Evolutionary conservation across 129 eudicot genomes (phyloP).

Genomic region (Helianthus tuberosus): DNA sequence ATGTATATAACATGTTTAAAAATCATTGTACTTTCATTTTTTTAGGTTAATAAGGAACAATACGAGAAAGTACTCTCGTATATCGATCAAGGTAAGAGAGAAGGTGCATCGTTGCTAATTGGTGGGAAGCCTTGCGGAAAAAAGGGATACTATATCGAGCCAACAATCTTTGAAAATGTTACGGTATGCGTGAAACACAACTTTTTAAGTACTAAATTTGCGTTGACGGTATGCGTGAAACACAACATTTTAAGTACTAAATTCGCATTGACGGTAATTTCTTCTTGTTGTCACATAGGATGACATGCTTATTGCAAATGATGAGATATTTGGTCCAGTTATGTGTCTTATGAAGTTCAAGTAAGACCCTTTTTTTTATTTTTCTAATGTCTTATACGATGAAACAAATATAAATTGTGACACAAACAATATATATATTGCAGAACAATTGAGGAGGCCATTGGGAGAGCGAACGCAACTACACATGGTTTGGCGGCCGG

Average conservation of each 20-base stretch:
- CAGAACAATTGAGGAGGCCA: slow-evolving; percentile 86
- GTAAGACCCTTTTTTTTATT: slow-evolving; percentile 39
- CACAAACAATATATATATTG: neutral
- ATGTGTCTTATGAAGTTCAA: slow-evolving; percentile 78
- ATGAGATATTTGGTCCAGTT: slow-evolving; percentile 93
- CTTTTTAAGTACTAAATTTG: neutral
- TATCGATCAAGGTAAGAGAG: slow-evolving; percentile 74
- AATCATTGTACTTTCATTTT: neutral
- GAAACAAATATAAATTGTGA: neutral
- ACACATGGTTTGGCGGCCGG: slow-evolving; percentile 86
- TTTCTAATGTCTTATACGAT: neutral
- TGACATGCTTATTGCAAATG: slow-evolving; percentile 71
- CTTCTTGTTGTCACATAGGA: slow-evolving; percentile 47
- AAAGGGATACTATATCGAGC: slow-evolving; percentile 75
- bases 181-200: slow-evolving; percentile 35
- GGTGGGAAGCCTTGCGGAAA: slow-evolving; percentile 62
- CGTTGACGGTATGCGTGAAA: too few species aligned
- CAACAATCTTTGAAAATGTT: slow-evolving; percentile 77
- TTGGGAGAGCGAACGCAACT: slow-evolving; percentile 65
- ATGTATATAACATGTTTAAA: neutral
- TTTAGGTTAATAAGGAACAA: slow-evolving; percentile 66
- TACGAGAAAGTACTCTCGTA: slow-evolving; percentile 62
- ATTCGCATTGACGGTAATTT: neutral
- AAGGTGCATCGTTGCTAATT: slow-evolving; percentile 70
- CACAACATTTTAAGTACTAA: neutral